Evolutionary conservation across 495 filamentous ascomycete genomes (phyloP).

Genomic region (Xanthoparmelia taractica): DNA sequence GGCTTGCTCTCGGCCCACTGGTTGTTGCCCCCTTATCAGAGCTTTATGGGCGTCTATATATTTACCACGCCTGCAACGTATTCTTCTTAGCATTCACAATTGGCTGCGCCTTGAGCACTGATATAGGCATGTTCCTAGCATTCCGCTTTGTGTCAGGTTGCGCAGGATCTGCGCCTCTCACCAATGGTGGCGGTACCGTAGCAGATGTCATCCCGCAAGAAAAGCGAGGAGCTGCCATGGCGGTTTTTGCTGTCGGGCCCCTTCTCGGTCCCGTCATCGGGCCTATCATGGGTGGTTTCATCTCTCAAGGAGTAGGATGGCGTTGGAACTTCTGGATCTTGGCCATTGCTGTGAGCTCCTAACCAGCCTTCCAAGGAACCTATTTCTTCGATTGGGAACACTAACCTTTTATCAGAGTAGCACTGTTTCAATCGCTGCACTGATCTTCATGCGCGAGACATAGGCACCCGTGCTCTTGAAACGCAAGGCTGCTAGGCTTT

Average conservation of each 20-base stretch:
- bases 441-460: conserved; percentile 9
- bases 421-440: background rate
- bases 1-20: conserved; percentile 48
- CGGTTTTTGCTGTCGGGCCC: conserved; percentile 42
- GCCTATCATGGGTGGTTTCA: conserved; percentile 43
- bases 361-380: conserved; percentile 14
- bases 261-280: conserved; percentile 25
- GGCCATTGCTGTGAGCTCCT: conserved; percentile 31
- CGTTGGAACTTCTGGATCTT: conserved; percentile 45
- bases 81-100: conserved; percentile 42
- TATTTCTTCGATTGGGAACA: background rate
- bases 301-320: conserved; percentile 36
- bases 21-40: conserved; percentile 52
- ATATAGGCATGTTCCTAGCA: conserved; percentile 40
- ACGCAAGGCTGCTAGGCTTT: conserved; percentile 28
- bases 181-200: conserved; percentile 44
- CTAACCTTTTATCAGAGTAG: background rate
- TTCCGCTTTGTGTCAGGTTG: conserved; percentile 46
- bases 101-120: conserved; percentile 36
- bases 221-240: conserved; percentile 42
- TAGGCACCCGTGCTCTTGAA: background rate
- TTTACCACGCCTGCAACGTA: conserved; percentile 42
- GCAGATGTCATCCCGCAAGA: conserved; percentile 43
- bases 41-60: conserved; percentile 45
- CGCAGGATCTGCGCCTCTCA: conserved; percentile 36